Evolutionary conservation across 2,329 filamentous ascomycete species (phyloP).

Genomic region (Tolypocladium ophioglossoides): DNA sequence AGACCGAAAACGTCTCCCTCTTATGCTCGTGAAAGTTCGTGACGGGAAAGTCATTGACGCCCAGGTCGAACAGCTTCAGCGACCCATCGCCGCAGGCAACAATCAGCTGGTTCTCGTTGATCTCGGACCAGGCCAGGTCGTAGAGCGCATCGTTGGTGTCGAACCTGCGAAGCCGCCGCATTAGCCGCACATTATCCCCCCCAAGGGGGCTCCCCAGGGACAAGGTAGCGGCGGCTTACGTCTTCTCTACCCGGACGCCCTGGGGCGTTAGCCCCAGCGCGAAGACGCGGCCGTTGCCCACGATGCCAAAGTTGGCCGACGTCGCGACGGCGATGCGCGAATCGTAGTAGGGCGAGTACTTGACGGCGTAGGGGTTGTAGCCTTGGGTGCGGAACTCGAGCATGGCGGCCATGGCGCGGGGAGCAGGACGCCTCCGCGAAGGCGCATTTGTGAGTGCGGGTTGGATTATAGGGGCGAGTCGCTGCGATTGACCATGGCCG

Average conservation of each 20-base stretch:
- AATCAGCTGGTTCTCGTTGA: constrained; percentile 89
- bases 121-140: constrained; percentile 89
- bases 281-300: constrained; percentile 88
- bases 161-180: constrained; percentile 46
- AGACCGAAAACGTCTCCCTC: constrained; percentile 82
- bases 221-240: constrained; percentile 33
- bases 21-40: constrained; percentile 91
- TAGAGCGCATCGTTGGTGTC: constrained; percentile 97
- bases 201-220: neutral
- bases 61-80: constrained; percentile 86
- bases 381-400: constrained; percentile 89
- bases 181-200: neutral
- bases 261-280: constrained; percentile 72
- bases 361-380: constrained; percentile 92
- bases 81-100: constrained; percentile 87
- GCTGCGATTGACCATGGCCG: neutral
- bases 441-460: neutral
- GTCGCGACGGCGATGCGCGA: constrained; percentile 82
- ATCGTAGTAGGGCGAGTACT: constrained; percentile 98
- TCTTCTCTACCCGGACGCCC: constrained; percentile 77
- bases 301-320: constrained; percentile 92
- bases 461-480: neutral
- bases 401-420: constrained; percentile 49
- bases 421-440: neutral
- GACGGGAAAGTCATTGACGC: constrained; percentile 72